These are phyloP conservation scores for Rhodotorula toruloides DNA, from an alignment of 768 basidiomycete genomes.

Conservation along the genomic window DNA sequence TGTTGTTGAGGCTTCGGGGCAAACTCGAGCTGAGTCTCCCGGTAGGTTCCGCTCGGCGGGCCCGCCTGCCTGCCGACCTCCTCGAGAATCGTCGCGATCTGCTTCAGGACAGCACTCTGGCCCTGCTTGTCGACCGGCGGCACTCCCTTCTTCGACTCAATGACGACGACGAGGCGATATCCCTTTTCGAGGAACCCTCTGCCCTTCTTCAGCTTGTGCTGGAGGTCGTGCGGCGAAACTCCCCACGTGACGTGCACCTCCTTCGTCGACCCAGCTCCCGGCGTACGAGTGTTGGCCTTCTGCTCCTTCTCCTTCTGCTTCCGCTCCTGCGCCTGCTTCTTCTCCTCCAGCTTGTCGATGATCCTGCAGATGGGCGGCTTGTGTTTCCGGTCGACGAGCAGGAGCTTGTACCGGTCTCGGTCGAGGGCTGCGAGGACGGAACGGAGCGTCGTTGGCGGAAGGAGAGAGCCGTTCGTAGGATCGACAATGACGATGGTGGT, in stretches of 20 bases:
- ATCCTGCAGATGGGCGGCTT: conserved; percentile 62
- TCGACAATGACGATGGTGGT: conserved; percentile 53
- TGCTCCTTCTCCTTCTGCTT: conserved; percentile 49
- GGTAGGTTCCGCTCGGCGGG: conserved; percentile 12
- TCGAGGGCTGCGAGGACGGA: conserved; percentile 54
- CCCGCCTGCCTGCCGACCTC: conserved; percentile 49
- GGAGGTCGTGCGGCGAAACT: conserved; percentile 57
- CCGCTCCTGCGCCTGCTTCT: conserved; percentile 48
- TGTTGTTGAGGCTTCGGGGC: too few species aligned
- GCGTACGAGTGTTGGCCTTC: conserved; percentile 29
- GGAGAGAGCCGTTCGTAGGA: conserved; percentile 51
- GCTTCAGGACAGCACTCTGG: conserved; percentile 50
- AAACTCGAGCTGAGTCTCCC: conserved; percentile 24
- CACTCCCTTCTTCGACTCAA: conserved; percentile 54
- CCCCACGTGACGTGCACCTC: conserved; percentile 71
- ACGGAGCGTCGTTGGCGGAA: conserved; percentile 47
- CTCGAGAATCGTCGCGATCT: conserved; percentile 50
- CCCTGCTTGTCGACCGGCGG: conserved; percentile 23
- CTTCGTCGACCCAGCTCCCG: conserved; percentile 49
- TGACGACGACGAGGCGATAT: conserved; percentile 56
- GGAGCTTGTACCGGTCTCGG: conserved; percentile 52
- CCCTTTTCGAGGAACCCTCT: conserved; percentile 60
- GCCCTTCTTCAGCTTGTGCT: conserved; percentile 62
- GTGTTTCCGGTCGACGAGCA: conserved; percentile 53
- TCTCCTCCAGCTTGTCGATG: conserved; percentile 52